Percentiles rank a stretch among this genome's conserved stretches.
Conservation (phyloP, 768 basidiomycete species). For the Tylopilus cervinicoccineus region DNA sequence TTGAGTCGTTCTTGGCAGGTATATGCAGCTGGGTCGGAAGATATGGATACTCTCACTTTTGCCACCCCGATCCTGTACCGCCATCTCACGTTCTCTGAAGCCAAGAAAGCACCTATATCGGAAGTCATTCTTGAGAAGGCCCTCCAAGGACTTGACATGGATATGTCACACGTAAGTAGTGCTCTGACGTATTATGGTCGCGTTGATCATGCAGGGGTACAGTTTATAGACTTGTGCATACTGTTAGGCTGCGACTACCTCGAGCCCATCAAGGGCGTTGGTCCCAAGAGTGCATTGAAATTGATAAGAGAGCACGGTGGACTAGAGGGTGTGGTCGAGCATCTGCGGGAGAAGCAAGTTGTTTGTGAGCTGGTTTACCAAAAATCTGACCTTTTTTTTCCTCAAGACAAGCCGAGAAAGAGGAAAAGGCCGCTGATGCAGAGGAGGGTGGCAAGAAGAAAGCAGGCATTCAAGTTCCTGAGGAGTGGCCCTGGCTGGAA, state of each 20-base stretch:
- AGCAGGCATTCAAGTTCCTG: conserved; percentile 77
- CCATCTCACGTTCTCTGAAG: conserved; percentile 97
- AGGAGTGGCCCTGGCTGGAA: conserved; percentile 96
- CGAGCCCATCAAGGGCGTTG: conserved; percentile 96
- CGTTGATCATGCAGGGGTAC: conserved; percentile 5
- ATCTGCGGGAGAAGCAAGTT: conserved; percentile 71
- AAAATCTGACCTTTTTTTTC: not conserved
- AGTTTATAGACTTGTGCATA: conserved; percentile 97
- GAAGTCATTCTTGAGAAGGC: conserved; percentile 83
- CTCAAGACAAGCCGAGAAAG: conserved; percentile 37
- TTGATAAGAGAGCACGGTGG: conserved; percentile 78
- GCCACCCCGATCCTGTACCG: conserved; percentile 86
- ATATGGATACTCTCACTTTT: conserved; percentile 99
- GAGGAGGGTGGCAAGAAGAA: conserved; percentile 47
- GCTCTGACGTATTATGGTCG: not conserved
- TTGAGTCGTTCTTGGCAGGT: conserved; percentile 48
- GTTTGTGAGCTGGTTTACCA: not conserved
- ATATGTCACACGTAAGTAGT: conserved; percentile 72
- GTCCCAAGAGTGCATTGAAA: conserved; percentile 94
- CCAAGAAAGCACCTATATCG: conserved; percentile 93
- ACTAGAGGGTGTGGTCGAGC: conserved; percentile 68
- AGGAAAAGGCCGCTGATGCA: conserved; percentile 38
- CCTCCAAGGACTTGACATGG: conserved; percentile 86
- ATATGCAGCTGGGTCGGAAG: conserved; percentile 96
- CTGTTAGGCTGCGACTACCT: conserved; percentile 97